Evolutionary conservation across 768 basidiomycete genomes (phyloP), one percentile per base, ranked within the genome.

Genomic region (Mycena crocata): DNA sequence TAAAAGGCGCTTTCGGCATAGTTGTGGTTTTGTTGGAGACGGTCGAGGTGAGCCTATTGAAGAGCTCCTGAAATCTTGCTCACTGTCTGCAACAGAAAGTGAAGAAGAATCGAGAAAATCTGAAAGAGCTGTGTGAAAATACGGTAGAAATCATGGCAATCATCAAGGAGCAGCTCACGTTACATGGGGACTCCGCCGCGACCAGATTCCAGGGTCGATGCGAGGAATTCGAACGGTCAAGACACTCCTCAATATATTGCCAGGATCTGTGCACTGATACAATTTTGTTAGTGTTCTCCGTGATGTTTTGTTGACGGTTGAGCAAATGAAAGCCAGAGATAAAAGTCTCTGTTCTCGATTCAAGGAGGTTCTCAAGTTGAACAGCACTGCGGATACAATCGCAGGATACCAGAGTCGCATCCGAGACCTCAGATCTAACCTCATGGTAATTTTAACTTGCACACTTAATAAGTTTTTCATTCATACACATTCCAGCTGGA

Each of bases 51-150:
- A n/a, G n/a, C n/a, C n/a, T n/a, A n/a, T n/a, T n/a, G n/a, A n/a
- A n/a, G n/a, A n/a, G n/a, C n/a, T n/a, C n/a, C n/a, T n/a, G n/a
- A n/a, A n/a, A n/a, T n/a, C n/a, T n/a, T n/a, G n/a, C n/a, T n/a
- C n/a, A n/a, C n/a, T 50, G 17, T 8, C 17, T 51, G n/a, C 28
- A 39, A 17, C 58, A 66, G 65, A 44, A 30, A 28, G 54, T 55
- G 26, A 40, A 66, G 35, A 60, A 61, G 52, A 66, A 66, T 39
- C 65, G 37, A 6, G 37, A 40, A 13, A 39, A 37, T 8, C 4
- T 66, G 52, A 30, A 44, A 30, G 58, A 61, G 5, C 44, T 66
- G 42, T 61, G 54, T 39, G 35, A 15, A 24, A 30, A 24, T 19
- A 26, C 21, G 6, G n/a, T 32, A 0, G 39, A 44, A 2, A 45